These are phyloP conservation scores for Oryza australiensis DNA, from an alignment of 176 grass and related monocot genomes.

Conservation along the genomic window DNA sequence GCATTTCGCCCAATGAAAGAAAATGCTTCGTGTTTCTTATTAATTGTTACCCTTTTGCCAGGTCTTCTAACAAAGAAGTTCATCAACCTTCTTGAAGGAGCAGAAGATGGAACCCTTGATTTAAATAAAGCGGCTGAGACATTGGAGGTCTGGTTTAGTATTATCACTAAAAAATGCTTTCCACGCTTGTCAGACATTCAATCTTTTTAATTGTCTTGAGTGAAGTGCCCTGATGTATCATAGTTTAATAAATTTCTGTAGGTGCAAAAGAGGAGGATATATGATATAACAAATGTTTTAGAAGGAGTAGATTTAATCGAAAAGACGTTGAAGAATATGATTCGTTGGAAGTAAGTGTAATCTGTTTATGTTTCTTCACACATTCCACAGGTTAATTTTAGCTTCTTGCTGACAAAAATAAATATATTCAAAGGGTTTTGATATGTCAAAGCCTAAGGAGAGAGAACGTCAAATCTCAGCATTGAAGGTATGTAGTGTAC, in stretches of 20 bases:
- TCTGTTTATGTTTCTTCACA: constrained; percentile 26
- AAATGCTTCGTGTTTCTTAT: background rate
- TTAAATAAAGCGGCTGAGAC: constrained; percentile 88
- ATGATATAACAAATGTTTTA: constrained; percentile 99
- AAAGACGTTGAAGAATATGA: constrained; percentile 82
- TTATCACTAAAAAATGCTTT: constrained; percentile 10
- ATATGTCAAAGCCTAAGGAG: constrained; percentile 78
- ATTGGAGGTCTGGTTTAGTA: constrained; percentile 59
- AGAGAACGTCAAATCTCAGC: constrained; percentile 56
- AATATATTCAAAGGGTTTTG: constrained; percentile 66
- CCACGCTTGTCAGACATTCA: background rate
- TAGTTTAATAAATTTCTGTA: constrained; percentile 48
- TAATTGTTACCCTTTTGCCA: constrained; percentile 42
- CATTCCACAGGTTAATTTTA: constrained; percentile 6
- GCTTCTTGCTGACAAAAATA: constrained; percentile 43
- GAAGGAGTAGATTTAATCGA: constrained; percentile 96
- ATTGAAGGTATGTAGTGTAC: constrained; percentile 61
- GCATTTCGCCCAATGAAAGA: background rate
- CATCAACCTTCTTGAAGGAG: constrained; percentile 65
- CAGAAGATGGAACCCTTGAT: constrained; percentile 92
- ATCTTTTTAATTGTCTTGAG: background rate
- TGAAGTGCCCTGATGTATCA: constrained; percentile 13
- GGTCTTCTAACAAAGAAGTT: constrained; percentile 97
- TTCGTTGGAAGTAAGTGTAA: constrained; percentile 83
- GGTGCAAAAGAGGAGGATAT: constrained; percentile 98